Conservation (phyloP, 2,329 filamentous ascomycete species). For the Elsinoe necatrix region DNA sequence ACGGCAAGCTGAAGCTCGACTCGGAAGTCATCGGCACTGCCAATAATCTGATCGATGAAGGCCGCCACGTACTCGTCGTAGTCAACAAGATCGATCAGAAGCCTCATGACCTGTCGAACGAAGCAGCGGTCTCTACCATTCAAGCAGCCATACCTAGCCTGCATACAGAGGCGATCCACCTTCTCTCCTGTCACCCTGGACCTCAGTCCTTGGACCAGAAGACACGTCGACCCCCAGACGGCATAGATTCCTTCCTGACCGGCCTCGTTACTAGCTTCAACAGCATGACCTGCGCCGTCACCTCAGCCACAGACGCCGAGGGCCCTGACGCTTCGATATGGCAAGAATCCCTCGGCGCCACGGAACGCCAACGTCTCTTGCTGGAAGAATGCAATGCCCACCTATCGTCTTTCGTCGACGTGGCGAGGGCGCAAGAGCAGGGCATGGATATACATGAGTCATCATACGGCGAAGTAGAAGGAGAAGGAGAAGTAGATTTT, state of each 20-base stretch:
- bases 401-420: constrained; percentile 60
- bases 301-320: constrained; percentile 26
- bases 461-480: constrained; percentile 15
- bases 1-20: constrained; percentile 36
- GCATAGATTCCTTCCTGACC: constrained; percentile 60
- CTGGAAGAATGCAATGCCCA: constrained; percentile 63
- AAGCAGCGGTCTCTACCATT: constrained; percentile 26
- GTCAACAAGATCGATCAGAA: constrained; percentile 54
- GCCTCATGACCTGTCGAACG: constrained; percentile 25
- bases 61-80: constrained; percentile 48
- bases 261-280: constrained; percentile 61
- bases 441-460: neutral
- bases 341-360: constrained; percentile 81
- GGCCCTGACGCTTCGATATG: constrained; percentile 55
- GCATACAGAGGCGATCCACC: constrained; percentile 41
- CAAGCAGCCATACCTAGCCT: constrained; percentile 37
- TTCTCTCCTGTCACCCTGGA: constrained; percentile 59
- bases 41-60: constrained; percentile 40
- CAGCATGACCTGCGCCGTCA: constrained; percentile 52
- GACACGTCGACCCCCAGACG: constrained; percentile 41
- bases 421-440: neutral
- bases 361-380: constrained; percentile 77
- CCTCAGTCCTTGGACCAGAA: no score
- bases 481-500: constrained; percentile 58
- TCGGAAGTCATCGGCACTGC: constrained; percentile 49